Base-by-base conservation (phyloP, 2,329 filamentous ascomycete species). In the Ilyonectria sp. region DNA sequence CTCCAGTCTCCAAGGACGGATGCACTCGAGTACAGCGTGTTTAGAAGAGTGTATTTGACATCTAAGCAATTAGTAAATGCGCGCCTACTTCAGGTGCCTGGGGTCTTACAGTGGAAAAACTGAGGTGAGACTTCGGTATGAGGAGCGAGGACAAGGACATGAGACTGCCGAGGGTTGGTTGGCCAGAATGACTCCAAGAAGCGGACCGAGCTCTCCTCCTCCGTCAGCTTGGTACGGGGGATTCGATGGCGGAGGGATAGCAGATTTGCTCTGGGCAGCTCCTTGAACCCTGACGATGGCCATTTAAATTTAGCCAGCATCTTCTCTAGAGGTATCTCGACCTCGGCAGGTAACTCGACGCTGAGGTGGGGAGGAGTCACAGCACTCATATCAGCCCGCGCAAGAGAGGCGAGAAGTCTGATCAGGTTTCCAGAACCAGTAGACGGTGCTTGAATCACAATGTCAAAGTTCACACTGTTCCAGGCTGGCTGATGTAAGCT, bases 141-240 rank as follows among this genome's bases (percentile, higher is more conserved):
- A 1, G 95, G 90, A 6, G 94, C 95, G 6, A 99, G 87, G 2
- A 98, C 82, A n/a, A 99, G 86, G 2, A 97, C 89, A 78, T 98
- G 94, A 10, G 91, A 91, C 53, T 59, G 89, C 81, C 2, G 80
- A 78, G 6, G 90, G 85, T 90, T 85, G 3, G 84, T 82, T 2
- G 96, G 95, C 86, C 94, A 98, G 79, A 97, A 97, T 0, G 93
- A 92, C 82, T 98, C 95, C 6, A 97, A 82, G 65, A 95, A 93
- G 26, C 92, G 90, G 17, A 92, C 84, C 0, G 94, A 91, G 63
- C 92, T 91, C 72, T 95, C 91, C 70, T 93, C 90, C 49, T 92
- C 86, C 6, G 85, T 90, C 69, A 92, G 76, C 53, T 84, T 84
- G 54, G 87, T 83, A 43, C 85, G 85, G 11, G 89, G 84, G 49